Base-by-base conservation (phyloP, 2,329 filamentous ascomycete species). In the Fusarium sterilihyphosum region DNA sequence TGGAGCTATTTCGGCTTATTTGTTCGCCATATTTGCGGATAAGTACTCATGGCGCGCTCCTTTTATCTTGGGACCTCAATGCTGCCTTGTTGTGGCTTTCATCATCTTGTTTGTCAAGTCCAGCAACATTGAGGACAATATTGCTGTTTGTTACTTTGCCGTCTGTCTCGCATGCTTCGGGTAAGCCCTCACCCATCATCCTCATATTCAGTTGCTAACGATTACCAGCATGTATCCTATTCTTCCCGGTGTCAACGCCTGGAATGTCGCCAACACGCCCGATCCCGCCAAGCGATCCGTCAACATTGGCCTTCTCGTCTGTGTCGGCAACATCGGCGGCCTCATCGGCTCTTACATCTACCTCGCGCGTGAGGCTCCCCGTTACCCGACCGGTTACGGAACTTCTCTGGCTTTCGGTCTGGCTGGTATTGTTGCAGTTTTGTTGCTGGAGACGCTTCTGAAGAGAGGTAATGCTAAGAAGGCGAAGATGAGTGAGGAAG, bases 231-330 rank as follows among this genome's bases (percentile, higher is more conserved):
- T 67, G 65, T 85, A 85, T 54, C 84, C 84, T 0, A 84, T 85
- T 50, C 80, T 83, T 3, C 84, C 84, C 0, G 84, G 80, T 5
- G 81, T 81, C 29, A 84, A 83, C 40, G 81, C 84, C 1, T 86
- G 85, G 84, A 84, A 81, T 41, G 80, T 83, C 0, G 80, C 79
- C 63, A 86, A 86, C 60, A 78, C 82, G 0, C 80, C 83, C 0
- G 78, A 80, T 8, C 79, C 84, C 0, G 78, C 79, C 1, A 85
- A 84, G 54, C 80, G 85, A 29, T 83, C 83, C 10, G 81, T 86
- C 50, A 82, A 82, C 5, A 85, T 86, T 56, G 85, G 79, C 0
- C 81, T 82, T 37, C 69, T 85, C 0, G 82, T 86, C 20, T 83
- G 81, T n/a, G 73, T 82, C 31, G 84, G 84, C 8, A 68, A 68